Base-by-base conservation (phyloP, 2,329 filamentous ascomycete species). In the Pseudopyricularia cyperi region DNA sequence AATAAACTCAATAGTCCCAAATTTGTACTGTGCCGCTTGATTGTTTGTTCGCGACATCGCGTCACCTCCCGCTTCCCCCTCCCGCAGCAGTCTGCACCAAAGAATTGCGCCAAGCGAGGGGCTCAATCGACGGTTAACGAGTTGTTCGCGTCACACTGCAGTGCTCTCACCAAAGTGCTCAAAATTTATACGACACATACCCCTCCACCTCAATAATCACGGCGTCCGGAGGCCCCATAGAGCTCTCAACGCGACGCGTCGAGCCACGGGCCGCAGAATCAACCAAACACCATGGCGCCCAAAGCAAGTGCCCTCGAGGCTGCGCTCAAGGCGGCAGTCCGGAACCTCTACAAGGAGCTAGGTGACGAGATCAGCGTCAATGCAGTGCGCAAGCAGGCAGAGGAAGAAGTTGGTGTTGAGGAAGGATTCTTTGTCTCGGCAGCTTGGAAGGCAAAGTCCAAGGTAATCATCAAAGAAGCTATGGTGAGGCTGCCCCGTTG, bases 391-490 rank as follows among this genome's bases (percentile, higher is more conserved):
- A 71, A 74, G 54, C 67, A 66, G 46, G 73, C 71, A 2, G 77
- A 80, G 54, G 63, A 73, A 30, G 63, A 73, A 44, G 63, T 77
- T 1, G 64, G 61, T 1, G 68, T 83, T 2, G 69, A 73, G 0
- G 63, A 71, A 1, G 75, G 71, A 0, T 80, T 81, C 55, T 73
- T 83, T 49, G 65, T 66, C 14, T 56, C 60, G 2, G 64, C 56
- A 0, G 64, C 72, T 15, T 83, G 80, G 80, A 82, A 83, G 61
- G 62, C 66, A 4, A 73, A 69, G 57, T 82, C 78, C 62, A 83
- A 82, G 59, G 61, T 63, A 1, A 58, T 82, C n/a, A 80, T 83
- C 56, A 74, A 74, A 51, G 65, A 66, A 17, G 66, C 70, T 48
- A 71, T 75, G n/a, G 80, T 82, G 69, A 56, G 75, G 69, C 46